A percentile compares a stretch with the other conserved stretches of the same genome.
phyloP scores from a whole-genome alignment of 148 eudicot genomes.

The Cornus kousa region DNA sequence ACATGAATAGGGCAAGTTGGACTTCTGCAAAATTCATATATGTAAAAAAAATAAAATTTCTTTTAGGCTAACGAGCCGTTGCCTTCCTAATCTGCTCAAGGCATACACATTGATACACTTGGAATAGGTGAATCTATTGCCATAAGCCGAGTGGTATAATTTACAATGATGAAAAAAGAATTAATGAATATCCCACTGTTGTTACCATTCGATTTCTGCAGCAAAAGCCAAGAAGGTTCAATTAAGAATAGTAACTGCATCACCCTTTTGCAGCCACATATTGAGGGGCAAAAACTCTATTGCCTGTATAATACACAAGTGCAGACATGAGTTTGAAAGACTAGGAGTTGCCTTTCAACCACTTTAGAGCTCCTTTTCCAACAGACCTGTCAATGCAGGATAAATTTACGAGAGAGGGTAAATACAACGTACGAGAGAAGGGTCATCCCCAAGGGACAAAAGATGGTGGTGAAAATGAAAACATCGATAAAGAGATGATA shows the following conservation, averaged over 20 bases:
- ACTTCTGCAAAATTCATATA: slow-evolving; percentile 3
- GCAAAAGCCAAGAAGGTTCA: neutral
- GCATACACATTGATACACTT: slow-evolving; percentile 9
- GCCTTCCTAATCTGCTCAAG: neutral
- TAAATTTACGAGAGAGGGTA: neutral
- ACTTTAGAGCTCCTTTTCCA: slow-evolving; percentile 78
- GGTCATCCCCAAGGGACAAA: neutral
- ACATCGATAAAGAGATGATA: neutral
- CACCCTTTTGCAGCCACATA: neutral
- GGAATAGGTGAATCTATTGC: neutral
- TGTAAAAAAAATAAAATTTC: neutral
- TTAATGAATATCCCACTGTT: slow-evolving; percentile 10
- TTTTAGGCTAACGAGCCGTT: neutral
- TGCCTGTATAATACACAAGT: neutral
- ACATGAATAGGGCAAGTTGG: neutral
- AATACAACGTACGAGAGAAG: neutral
- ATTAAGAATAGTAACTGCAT: neutral
- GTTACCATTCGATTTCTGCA: neutral
- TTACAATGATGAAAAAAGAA: neutral
- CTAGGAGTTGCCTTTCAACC: slow-evolving; percentile 79
- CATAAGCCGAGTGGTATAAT: neutral
- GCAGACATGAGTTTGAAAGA: neutral
- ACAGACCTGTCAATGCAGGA: slow-evolving; percentile 49
- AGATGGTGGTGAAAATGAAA: no score
- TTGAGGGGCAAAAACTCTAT: slow-evolving; percentile 12